These are phyloP conservation scores for Closterium sp. DNA, from an alignment of 139 green algal species.

Conservation along the genomic window DNA sequence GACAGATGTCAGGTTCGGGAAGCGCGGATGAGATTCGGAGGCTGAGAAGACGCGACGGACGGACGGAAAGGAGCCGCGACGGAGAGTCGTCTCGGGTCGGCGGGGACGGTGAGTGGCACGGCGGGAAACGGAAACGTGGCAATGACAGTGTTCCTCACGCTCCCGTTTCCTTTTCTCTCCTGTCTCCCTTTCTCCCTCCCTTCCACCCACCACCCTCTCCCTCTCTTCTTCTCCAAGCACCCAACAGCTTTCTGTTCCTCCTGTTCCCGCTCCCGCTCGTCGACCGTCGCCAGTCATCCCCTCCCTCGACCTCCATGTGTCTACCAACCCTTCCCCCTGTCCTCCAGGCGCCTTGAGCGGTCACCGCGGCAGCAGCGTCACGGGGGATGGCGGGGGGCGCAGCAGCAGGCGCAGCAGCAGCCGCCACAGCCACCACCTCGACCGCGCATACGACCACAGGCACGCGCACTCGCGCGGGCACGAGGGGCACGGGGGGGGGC, in stretches of 20 bases:
- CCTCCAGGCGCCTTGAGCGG: neutral
- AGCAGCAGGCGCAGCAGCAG: neutral
- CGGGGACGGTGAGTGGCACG: neutral
- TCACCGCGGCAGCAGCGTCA: neutral
- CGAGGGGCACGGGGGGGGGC: neutral
- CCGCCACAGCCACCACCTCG: neutral
- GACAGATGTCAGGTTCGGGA: neutral
- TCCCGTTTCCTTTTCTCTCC: neutral
- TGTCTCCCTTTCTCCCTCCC: no score
- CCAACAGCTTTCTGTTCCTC: neutral
- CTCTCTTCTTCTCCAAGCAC: neutral
- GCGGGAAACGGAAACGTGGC: neutral
- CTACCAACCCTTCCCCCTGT: neutral
- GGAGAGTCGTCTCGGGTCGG: neutral
- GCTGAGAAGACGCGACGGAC: neutral
- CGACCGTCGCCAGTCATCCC: neutral
- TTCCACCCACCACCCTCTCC: no score
- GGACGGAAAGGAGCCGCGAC: neutral
- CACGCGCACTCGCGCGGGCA: neutral
- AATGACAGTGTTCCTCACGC: neutral
- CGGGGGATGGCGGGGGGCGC: neutral
- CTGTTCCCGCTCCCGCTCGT: neutral
- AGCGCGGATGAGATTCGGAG: neutral
- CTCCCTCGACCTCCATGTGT: no score
- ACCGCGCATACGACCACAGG: neutral